Base-by-base conservation (phyloP, 345 rosid species). In the Carallia pectinifolia region DNA sequence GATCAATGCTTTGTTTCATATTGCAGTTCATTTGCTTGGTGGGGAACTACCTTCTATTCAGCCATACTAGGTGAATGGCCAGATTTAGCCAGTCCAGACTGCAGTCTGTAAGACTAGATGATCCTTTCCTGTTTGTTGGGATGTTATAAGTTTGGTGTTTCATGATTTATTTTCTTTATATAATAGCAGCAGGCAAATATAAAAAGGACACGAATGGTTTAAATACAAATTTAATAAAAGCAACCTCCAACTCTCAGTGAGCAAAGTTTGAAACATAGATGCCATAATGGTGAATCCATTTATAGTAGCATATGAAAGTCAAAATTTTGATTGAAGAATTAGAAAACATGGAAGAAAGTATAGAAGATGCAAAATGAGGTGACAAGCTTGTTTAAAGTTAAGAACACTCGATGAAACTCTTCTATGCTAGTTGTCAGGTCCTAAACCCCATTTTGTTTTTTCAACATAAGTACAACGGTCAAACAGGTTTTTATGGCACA, bases 1-100 rank as follows among this genome's bases (percentile, higher is more conserved):
- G 87, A 79, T 86, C 87, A 66, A 88, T 54, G 54, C 62, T 66
- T 4, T 83, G 82, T 69, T 72, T 82, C 92, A 90, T 90, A 68
- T 64, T 81, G 83, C 53, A 44, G 15, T 38, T 63, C 7, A 65
- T 31, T 34, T 5, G 15, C 69, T 38, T 39, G 38, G 27, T 34
- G 34, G 66, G 18, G 36, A 64, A 31, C 63, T 52, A 63, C 33
- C 65, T 61, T 13, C 47, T 65, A 53, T 56, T 59, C 69, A 34
- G 62, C 23, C 64, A 27, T 27, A 30, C 27, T 56, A 31, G 54
- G 34, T 39, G 7, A 64, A 65, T 0, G 29, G 23, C 34, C 47
- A 48, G 56, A 63, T 65, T 29, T 68, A 48, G 10, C 44, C 34
- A 4, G 56, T 67, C 53, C 17, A 47, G 16, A 34, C 67, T n/a